Evolutionary conservation across 192 early-diverging fungal species (phyloP), one percentile per base, ranked within the genome.

Genomic region (Coemansia sp.): DNA sequence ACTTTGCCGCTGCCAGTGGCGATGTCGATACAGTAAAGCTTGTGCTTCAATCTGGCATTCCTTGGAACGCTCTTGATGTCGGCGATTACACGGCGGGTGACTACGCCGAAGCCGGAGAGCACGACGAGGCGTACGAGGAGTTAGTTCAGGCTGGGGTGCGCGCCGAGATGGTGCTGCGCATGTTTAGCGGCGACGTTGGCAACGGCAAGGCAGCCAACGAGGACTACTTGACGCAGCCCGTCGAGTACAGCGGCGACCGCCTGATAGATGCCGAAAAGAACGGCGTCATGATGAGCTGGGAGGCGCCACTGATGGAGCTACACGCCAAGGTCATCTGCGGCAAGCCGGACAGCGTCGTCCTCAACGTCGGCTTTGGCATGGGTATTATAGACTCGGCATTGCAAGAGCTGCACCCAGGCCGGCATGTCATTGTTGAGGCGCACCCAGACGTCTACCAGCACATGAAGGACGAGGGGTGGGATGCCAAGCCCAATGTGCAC

Each of bases 201-300:
- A 70, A 86, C 64, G 63, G 65, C 47, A 76, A 85, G 29, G 86
- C 87, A 0, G 83, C 93, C 39, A 95, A 95, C 64, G 84, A 87
- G 53, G 89, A 89, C 20, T 99, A 93, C 68, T 80, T 99, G 31
- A 68, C 83, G 25, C 89, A 90, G 49, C 88, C 87, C 19, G 85
- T 99, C 2, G 88, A 86, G 43, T 99, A 93, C 67, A 88, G 90
- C 36, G 93, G 92, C 22, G 90, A 88, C 46, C 86, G 85, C 41
- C 73, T 98, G 17, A 67, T 97, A 62, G 97, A 98, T 67, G 87
- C 83, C 6, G 91, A 95, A 54, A 87, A 87, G 35, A 94, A 99
- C 79, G 96, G 89, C 46, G 96, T 99, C 2, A 97, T 97, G 96
- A 99, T 99, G 97, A 93, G 90, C 46, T 99, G 97, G 97, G 97